These are phyloP conservation scores for Lactarius akahatsu DNA, from an alignment of 768 basidiomycete species.

Conservation along the genomic window DNA sequence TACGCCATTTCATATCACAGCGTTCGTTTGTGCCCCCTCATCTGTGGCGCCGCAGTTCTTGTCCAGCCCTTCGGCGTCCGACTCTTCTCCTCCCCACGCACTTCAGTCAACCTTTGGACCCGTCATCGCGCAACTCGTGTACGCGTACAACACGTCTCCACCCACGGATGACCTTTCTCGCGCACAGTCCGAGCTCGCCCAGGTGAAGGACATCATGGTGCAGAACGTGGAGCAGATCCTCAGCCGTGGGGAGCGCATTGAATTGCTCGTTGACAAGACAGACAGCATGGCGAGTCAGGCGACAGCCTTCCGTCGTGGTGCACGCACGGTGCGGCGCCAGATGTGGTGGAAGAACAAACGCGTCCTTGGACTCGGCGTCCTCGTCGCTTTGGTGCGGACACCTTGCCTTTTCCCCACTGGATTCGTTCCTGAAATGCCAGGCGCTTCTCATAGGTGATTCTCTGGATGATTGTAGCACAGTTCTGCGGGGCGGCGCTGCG, in stretches of 20 bases:
- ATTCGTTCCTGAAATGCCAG: conserved; percentile 22
- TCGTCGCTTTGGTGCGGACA: conserved; percentile 66
- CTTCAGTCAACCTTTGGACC: conserved; percentile 73
- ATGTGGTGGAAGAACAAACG: conserved; percentile 91
- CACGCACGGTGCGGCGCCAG: conserved; percentile 73
- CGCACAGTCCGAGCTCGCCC: conserved; percentile 84
- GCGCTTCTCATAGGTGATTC: conserved; percentile 49
- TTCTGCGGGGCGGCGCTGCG: conserved; percentile 85
- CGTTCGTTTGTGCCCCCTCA: conserved; percentile 1
- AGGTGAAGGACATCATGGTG: conserved; percentile 97
- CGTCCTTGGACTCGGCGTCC: conserved; percentile 59
- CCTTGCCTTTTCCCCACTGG: conserved; percentile 15
- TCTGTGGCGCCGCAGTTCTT: conserved; percentile 48
- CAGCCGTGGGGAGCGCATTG: conserved; percentile 90
- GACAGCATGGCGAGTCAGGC: conserved; percentile 94
- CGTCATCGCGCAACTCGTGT: conserved; percentile 70
- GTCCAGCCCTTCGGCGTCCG: conserved; percentile 60
- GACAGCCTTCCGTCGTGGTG: conserved; percentile 88
- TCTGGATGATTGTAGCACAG: conserved; percentile 84
- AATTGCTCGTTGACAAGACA: conserved; percentile 95
- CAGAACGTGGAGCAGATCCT: conserved; percentile 98
- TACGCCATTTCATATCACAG: conserved; percentile 30
- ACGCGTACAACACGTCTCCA: conserved; percentile 85
- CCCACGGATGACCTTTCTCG: conserved; percentile 86
- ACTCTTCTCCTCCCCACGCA: conserved; percentile 47